Evolutionary conservation across 257 asterid species (phyloP), one percentile per base, ranked within the genome.

Genomic region (Thymus mandschuricus): DNA sequence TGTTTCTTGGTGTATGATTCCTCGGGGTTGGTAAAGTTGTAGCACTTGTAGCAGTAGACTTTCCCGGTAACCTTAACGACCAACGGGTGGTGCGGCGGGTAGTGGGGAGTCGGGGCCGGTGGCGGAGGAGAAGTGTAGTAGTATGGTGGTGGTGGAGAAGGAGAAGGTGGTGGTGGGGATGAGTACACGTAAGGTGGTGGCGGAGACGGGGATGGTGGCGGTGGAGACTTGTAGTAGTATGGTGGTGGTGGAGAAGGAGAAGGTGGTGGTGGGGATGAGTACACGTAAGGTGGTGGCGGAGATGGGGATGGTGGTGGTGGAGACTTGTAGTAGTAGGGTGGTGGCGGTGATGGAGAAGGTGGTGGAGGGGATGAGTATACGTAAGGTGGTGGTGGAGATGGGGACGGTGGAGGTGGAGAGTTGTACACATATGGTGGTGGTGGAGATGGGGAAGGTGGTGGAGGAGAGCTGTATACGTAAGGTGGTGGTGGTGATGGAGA

Each of bases 1-100:
- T 91, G 94, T 68, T 88, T 91, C 82, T 80, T 87, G 79, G 81
- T 43, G 45, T 88, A 92, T 66, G 97, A 91, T 43, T 88, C 85
- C 49, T 45, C 33, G 0, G 97, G 96, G 75, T 91, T 65, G 10
- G 77, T 73, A 89, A 88, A 85, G 45, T 88, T 85, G n/a, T 86
- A 88, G 81, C 97, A 88, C 76, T 60, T 85, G 82, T 71, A 80
- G 62, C 92, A 91, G 66, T 88, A 91, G 4, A 91, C 97, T 79
- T 91, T 87, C 68, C 97, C 97, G 0, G 85, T 83, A 8, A 89
- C 95, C 77, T 82, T 88, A 10, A 91, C 88, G 8, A 88, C 77
- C 30, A 78, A 54, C 3, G 81, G 56, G 52, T 82, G 83, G 60
- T 79, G 71, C 6, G 79, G 76, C 8, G 68, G 78, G 67, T 33